Evolutionary conservation across 352 stramenopile genomes (phyloP).

Genomic region (Detonula confervacea): DNA sequence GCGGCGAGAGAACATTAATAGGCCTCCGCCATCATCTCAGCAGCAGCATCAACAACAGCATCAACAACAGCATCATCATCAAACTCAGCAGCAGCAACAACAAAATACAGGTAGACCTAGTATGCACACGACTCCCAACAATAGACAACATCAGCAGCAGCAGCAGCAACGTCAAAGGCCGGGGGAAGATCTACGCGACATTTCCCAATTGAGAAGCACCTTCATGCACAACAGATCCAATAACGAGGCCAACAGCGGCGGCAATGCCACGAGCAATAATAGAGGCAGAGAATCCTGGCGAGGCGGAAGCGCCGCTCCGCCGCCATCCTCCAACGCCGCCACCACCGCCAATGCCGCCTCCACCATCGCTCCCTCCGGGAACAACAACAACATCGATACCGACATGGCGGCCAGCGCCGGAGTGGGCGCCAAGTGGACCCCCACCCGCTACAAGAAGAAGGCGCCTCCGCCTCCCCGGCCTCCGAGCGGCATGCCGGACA

Average conservation of each 20-base stretch:
- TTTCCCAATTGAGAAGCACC: constrained; percentile 72
- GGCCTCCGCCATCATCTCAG: background rate
- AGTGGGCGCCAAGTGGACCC: constrained; percentile 8
- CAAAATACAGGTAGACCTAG: too few relatives aligned
- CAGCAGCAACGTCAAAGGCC: background rate
- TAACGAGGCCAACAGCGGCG: background rate
- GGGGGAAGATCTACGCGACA: constrained; percentile 92
- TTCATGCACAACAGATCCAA: constrained; percentile 85
- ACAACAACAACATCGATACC: too few relatives aligned
- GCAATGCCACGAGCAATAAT: background rate
- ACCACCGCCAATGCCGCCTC: background rate
- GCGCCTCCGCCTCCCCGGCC: background rate
- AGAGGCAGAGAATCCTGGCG: background rate
- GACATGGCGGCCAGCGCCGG: background rate
- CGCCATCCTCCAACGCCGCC: background rate
- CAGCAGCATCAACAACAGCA: background rate
- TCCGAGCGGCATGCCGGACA: background rate
- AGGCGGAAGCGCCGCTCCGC: background rate
- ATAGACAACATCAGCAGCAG: background rate
- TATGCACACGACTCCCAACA: background rate
- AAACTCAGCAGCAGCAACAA: background rate
- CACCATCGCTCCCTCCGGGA: too few relatives aligned
- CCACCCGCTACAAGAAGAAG: constrained; percentile 16
- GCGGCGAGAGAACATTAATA: background rate
- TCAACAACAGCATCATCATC: background rate